Conservation (phyloP, 176 grass and related monocot species). For the bread wheat (Triticum aestivum) region DNA sequence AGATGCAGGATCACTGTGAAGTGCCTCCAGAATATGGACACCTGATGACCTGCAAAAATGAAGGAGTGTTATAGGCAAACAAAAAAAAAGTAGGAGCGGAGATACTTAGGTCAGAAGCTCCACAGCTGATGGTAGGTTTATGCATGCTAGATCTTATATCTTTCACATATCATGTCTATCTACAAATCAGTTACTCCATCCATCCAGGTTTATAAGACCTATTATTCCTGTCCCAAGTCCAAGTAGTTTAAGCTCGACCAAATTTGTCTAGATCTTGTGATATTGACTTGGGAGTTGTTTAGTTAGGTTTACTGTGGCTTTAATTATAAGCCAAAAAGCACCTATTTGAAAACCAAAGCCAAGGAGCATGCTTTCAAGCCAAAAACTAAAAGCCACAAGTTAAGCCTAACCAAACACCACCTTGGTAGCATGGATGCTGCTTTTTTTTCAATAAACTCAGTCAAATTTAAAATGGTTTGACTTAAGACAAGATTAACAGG, state of each 20-base stretch:
- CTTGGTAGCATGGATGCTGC: background rate
- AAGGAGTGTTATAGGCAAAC: slow-evolving; percentile 45
- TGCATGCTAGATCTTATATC: slow-evolving; percentile 34
- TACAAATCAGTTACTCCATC: slow-evolving; percentile 11
- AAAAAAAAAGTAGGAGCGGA: slow-evolving; percentile 16
- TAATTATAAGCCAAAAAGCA: background rate
- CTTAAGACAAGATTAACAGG: background rate
- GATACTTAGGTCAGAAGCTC: slow-evolving; percentile 31
- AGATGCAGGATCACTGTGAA: slow-evolving; percentile 96
- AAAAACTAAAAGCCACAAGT: background rate
- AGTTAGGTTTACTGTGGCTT: background rate
- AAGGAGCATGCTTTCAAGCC: background rate
- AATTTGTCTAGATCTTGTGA: no score
- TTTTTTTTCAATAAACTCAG: background rate
- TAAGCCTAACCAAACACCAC: no score
- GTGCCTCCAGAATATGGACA: slow-evolving; percentile 92
- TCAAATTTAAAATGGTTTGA: background rate
- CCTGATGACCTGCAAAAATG: slow-evolving; percentile 73
- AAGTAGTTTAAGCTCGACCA: no score
- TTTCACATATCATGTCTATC: slow-evolving; percentile 29
- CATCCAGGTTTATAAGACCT: no score
- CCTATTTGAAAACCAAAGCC: background rate
- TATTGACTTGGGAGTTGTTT: background rate
- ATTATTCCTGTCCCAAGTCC: no score
- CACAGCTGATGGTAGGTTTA: slow-evolving; percentile 14